Evolutionary conservation across 345 rosid genomes (phyloP).

Genomic region (Eucalyptus tenuipes): DNA sequence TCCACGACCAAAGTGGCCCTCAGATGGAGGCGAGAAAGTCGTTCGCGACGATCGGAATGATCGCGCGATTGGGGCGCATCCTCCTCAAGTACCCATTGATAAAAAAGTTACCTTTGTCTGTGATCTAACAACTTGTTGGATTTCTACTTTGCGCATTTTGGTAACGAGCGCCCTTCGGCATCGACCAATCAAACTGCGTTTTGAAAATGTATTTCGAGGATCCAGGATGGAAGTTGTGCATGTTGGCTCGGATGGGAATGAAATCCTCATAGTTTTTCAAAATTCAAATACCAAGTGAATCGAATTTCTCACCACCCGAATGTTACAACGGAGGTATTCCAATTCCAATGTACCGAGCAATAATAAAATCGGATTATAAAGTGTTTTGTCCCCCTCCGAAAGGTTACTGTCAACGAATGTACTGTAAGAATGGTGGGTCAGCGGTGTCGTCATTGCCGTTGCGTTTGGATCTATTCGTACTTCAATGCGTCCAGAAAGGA

Average conservation of each 20-base stretch:
- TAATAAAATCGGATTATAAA: background rate
- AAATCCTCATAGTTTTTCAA: background rate
- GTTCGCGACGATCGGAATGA: background rate
- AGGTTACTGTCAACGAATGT: background rate
- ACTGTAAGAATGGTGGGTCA: background rate
- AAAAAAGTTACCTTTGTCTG: background rate
- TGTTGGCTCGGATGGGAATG: background rate
- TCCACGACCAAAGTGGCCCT: background rate
- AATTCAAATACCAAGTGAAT: background rate
- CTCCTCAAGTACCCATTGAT: background rate
- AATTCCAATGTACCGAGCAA: background rate
- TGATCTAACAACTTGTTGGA: background rate
- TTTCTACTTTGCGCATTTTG: background rate
- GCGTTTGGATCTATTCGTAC: background rate
- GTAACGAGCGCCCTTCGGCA: background rate
- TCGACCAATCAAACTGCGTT: background rate
- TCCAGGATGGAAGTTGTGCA: background rate
- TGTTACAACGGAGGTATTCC: background rate
- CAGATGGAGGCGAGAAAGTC: background rate
- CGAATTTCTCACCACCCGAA: accelerated
- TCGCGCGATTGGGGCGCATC: background rate
- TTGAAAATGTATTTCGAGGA: background rate
- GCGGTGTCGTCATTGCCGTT: background rate
- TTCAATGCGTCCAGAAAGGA: background rate
- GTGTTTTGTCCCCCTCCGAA: background rate